phyloP scores from a whole-genome alignment of 257 asterid genomes.

The Buddleja alternifolia region DNA sequence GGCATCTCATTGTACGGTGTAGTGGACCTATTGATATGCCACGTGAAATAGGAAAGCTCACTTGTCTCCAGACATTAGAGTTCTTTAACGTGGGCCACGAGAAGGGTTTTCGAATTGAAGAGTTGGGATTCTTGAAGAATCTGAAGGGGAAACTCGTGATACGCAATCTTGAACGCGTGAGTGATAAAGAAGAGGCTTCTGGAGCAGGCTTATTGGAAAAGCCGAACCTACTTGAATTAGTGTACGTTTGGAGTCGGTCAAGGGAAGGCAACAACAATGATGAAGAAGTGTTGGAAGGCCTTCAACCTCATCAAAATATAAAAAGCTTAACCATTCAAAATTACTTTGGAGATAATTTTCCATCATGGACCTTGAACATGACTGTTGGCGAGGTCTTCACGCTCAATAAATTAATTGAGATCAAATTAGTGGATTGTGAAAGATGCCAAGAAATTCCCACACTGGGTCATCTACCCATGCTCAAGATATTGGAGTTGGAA shows the following conservation, averaged over 20 bases:
- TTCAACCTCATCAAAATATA: conserved; percentile 36
- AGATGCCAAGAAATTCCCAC: no score
- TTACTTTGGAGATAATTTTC: conserved; percentile 22
- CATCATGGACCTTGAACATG: no score
- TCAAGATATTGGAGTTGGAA: background rate
- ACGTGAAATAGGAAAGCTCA: no score
- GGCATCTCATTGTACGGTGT: no score
- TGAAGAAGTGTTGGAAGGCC: conserved; percentile 34
- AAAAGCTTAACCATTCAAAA: background rate
- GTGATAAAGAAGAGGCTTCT: conserved; percentile 22
- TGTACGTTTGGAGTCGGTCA: background rate
- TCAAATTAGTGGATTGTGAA: no score
- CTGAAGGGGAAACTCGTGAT: background rate
- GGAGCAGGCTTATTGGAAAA: conserved; percentile 21
- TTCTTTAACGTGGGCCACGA: no score
- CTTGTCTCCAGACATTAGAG: no score
- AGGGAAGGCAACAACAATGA: background rate
- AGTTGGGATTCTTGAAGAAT: no score
- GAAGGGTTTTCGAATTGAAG: no score
- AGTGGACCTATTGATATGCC: no score
- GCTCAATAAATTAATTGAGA: no score
- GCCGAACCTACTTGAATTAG: background rate
- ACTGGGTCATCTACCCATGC: conserved; percentile 37
- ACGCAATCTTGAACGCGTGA: conserved; percentile 19
- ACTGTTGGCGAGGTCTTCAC: no score